Evolutionary conservation across 805 yeast genomes (phyloP).

Genomic region (Scheffersomyces coipomensis): DNA sequence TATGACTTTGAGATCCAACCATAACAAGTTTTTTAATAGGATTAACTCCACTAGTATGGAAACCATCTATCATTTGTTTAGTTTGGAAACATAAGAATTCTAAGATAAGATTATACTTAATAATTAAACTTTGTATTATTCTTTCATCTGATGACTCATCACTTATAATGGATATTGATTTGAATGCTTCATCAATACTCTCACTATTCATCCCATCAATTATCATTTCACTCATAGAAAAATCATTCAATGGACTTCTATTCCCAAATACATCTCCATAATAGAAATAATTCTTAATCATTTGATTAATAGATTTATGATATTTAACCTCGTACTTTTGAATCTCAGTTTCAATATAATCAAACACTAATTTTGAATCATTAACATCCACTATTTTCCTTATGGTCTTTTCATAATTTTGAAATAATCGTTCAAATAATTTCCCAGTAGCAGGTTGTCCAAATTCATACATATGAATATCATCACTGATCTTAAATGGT

Average conservation of each 20-base stretch:
- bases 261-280: constrained; percentile 61
- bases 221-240: constrained; percentile 45
- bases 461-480: constrained; percentile 41
- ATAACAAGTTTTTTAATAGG: constrained; percentile 33
- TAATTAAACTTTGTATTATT: constrained; percentile 30
- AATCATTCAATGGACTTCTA: constrained; percentile 54
- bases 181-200: too few relatives aligned
- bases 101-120: constrained; percentile 43
- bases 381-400: constrained; percentile 1
- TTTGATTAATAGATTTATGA: constrained; percentile 13
- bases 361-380: constrained; percentile 6
- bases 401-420: constrained; percentile 16
- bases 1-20: constrained; percentile 56
- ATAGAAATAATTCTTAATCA: constrained; percentile 37
- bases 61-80: constrained; percentile 26
- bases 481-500: constrained; percentile 36
- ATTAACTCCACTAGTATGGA: constrained; percentile 18
- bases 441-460: constrained; percentile 63
- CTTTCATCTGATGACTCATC: constrained; percentile 25
- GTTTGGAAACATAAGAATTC: constrained; percentile 57
- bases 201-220: constrained; percentile 47
- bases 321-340: constrained; percentile 14
- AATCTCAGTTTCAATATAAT: constrained; percentile 19
- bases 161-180: too few relatives aligned
- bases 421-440: constrained; percentile 46